These are phyloP conservation scores for Neofusicoccum cordaticola DNA, from an alignment of 2,329 filamentous ascomycete species.

Conservation along the genomic window DNA sequence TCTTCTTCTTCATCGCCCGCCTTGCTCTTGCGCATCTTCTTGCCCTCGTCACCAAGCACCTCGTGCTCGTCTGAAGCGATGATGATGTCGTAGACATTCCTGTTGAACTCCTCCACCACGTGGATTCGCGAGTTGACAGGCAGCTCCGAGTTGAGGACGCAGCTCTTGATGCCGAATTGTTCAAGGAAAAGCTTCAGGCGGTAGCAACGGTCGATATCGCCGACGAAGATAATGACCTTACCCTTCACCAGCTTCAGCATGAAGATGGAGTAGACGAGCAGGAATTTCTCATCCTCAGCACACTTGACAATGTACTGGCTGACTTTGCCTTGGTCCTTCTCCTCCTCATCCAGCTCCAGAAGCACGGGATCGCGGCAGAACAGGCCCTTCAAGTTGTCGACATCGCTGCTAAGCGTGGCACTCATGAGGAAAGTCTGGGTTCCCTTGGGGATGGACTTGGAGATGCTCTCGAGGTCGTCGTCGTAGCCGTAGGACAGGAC, in stretches of 20 bases:
- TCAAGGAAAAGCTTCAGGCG: constrained; percentile 92
- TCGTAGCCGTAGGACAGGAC: constrained; percentile 93
- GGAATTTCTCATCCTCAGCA: constrained; percentile 95
- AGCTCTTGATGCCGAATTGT: constrained; percentile 92
- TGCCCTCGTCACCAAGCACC: constrained; percentile 65
- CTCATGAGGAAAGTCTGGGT: constrained; percentile 93
- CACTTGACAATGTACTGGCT: constrained; percentile 89
- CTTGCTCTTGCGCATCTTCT: constrained; percentile 29
- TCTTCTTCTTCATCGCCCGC: constrained; percentile 22
- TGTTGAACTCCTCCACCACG: constrained; percentile 96
- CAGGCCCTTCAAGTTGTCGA: constrained; percentile 78
- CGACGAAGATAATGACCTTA: constrained; percentile 82
- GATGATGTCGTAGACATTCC: constrained; percentile 94
- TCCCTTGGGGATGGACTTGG: constrained; percentile 74
- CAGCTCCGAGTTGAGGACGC: constrained; percentile 89
- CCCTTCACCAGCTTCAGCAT: constrained; percentile 92
- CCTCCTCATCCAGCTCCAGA: constrained; percentile 78
- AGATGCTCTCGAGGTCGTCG: constrained; percentile 78
- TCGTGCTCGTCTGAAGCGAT: constrained; percentile 94
- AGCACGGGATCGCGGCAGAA: constrained; percentile 80
- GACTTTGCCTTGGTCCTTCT: constrained; percentile 72
- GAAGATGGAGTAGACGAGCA: constrained; percentile 90
- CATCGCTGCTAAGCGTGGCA: constrained; percentile 83
- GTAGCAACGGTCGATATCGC: constrained; percentile 85
- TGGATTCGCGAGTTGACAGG: constrained; percentile 91